Evolutionary conservation across 345 rosid species (phyloP).

Genomic region (Eucalyptus fibrosa): DNA sequence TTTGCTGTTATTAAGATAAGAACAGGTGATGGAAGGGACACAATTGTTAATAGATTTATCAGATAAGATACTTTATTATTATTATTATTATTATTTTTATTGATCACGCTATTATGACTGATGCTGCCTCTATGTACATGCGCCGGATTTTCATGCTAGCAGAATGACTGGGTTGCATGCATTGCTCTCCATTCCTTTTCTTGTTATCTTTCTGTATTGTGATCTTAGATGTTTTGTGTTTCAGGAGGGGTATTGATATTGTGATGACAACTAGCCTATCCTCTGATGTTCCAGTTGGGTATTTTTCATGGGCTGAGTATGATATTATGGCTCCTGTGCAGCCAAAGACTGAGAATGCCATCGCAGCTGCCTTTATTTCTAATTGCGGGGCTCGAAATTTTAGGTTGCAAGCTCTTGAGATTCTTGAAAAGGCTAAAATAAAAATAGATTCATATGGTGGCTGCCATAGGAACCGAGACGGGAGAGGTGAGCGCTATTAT

Average conservation of each 20-base stretch:
- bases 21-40: background rate
- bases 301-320: constrained; percentile 98
- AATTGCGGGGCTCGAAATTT: constrained; percentile 90
- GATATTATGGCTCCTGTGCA: constrained; percentile 86
- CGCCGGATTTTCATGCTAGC: background rate
- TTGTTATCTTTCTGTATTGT: background rate
- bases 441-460: constrained; percentile 84
- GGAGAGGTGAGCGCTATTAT: constrained; percentile 31
- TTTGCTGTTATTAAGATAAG: background rate
- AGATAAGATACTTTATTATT: background rate
- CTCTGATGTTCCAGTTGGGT: constrained; percentile 98
- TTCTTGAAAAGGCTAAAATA: constrained; percentile 42
- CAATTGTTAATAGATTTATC: background rate
- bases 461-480: constrained; percentile 78
- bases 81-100: background rate
- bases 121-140: background rate
- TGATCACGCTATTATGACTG: background rate
- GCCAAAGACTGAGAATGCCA: constrained; percentile 72
- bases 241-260: constrained; percentile 62
- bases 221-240: background rate
- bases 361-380: constrained; percentile 96
- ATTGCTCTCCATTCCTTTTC: background rate
- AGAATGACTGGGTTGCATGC: background rate
- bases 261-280: constrained; percentile 98
- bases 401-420: constrained; percentile 76